These are phyloP conservation scores for Fusarium continuum DNA, from an alignment of 2,329 filamentous ascomycete species.

Conservation along the genomic window DNA sequence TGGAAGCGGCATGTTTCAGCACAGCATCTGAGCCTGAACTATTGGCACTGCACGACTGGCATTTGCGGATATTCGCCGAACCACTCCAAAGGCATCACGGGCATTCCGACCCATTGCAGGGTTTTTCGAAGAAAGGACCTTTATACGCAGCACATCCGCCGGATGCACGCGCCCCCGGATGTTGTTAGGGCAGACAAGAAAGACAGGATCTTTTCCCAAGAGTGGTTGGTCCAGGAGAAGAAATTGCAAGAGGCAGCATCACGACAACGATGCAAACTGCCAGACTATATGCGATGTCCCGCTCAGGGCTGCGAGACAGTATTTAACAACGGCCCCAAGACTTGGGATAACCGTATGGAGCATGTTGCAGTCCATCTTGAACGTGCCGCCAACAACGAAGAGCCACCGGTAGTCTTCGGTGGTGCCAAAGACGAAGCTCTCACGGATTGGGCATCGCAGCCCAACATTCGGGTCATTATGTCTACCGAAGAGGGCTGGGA, in stretches of 20 bases:
- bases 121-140: slow-evolving; percentile 92
- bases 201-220: slow-evolving; percentile 47
- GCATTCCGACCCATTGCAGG: slow-evolving; percentile 61
- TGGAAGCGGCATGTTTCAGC: slow-evolving; percentile 91
- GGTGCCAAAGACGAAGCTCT: slow-evolving; percentile 51
- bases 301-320: slow-evolving; percentile 64
- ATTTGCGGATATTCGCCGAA: slow-evolving; percentile 55
- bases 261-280: slow-evolving; percentile 68
- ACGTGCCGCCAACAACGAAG: slow-evolving; percentile 44
- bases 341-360: slow-evolving; percentile 88
- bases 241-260: slow-evolving; percentile 67
- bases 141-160: slow-evolving; percentile 85
- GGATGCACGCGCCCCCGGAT: slow-evolving; percentile 75
- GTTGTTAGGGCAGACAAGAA: slow-evolving; percentile 46
- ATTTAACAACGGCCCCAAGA: slow-evolving; percentile 68
- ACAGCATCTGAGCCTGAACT: slow-evolving; percentile 78
- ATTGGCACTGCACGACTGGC: slow-evolving; percentile 79
- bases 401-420: slow-evolving; percentile 51
- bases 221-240: slow-evolving; percentile 65
- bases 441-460: slow-evolving; percentile 52
- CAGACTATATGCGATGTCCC: slow-evolving; percentile 68
- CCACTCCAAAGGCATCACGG: slow-evolving; percentile 16
- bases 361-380: slow-evolving; percentile 87
- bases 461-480: slow-evolving; percentile 51
- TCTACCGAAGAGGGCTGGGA: slow-evolving; percentile 45